Evolutionary conservation across 1,139 yeast genomes (phyloP).

Genomic region (Eremothecium gossypii): DNA sequence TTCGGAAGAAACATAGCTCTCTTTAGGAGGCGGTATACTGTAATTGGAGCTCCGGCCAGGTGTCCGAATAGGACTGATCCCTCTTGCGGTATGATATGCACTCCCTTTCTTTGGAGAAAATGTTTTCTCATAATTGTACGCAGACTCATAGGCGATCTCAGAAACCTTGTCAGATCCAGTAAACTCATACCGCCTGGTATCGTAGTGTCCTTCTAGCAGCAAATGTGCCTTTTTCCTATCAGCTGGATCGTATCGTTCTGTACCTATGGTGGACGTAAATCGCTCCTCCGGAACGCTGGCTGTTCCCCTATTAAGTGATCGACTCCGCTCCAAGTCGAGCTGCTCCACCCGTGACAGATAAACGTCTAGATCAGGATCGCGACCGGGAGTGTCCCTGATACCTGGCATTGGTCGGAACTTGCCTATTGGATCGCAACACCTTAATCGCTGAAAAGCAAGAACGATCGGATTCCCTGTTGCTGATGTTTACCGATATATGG

Average conservation of each 20-base stretch:
- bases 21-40: too few relatives aligned
- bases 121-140: constrained; percentile 32
- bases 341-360: constrained; percentile 10
- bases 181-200: neutral
- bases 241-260: constrained; percentile 5
- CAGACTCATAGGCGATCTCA: constrained; percentile 29
- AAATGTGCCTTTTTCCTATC: constrained; percentile 8
- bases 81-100: neutral
- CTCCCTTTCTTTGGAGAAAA: constrained; percentile 14
- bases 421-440: too few relatives aligned
- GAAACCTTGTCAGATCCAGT: constrained; percentile 4
- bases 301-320: neutral
- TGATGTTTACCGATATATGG: too few relatives aligned
- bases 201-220: constrained; percentile 9
- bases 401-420: too few relatives aligned
- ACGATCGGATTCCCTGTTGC: too few relatives aligned
- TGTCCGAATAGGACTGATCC: neutral
- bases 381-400: too few relatives aligned
- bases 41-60: neutral
- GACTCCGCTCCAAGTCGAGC: constrained; percentile 7
- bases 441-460: too few relatives aligned
- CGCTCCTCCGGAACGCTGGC: neutral
- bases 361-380: constrained; percentile 9
- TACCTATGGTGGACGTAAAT: neutral
- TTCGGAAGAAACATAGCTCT: neutral